Evolutionary conservation across 352 stramenopile genomes (phyloP).

Genomic region (Globisporangium ultimum): DNA sequence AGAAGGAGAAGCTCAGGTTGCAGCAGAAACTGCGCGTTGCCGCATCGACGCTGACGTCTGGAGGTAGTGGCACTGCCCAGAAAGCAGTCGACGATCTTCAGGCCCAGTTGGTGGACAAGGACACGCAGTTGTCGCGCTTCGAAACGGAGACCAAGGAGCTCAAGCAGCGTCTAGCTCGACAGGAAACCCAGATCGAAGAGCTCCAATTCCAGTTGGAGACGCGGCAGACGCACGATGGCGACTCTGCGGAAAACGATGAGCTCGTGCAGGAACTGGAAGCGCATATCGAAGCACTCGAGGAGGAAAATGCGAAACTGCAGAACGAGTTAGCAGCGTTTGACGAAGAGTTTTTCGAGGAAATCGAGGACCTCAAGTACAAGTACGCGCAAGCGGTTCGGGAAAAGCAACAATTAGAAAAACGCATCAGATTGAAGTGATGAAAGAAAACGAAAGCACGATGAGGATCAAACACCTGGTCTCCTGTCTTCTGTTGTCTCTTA

Average conservation of each 20-base stretch:
- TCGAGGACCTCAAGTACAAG: constrained; percentile 95
- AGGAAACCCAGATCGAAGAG: constrained; percentile 22
- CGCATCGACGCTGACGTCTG: constrained; percentile 19
- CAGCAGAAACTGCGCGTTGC: constrained; percentile 62
- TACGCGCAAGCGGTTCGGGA: constrained; percentile 86
- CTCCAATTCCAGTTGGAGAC: constrained; percentile 17
- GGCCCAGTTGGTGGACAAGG: constrained; percentile 22
- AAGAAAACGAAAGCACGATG: no score
- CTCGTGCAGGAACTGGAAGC: constrained; percentile 14
- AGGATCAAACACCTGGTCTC: no score
- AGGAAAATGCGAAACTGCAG: constrained; percentile 72
- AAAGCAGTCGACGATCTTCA: constrained; percentile 21
- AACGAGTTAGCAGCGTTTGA: constrained; percentile 90
- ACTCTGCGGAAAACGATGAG: constrained; percentile 4
- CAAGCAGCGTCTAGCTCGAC: background rate
- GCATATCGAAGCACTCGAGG: constrained; percentile 38
- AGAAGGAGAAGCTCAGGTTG: constrained; percentile 62
- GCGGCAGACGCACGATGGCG: background rate
- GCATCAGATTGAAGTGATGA: constrained; percentile 12
- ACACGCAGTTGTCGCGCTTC: constrained; percentile 2
- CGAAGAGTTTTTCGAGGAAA: constrained; percentile 95
- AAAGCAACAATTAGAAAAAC: constrained; percentile 59
- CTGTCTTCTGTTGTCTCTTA: no score
- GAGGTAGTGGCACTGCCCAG: constrained; percentile 7
- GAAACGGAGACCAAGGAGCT: constrained; percentile 2